Percentiles rank a stretch among this genome's conserved stretches.
These are phyloP conservation scores for Neonectria hederae DNA, from an alignment of 2,329 filamentous ascomycete genomes.

Conservation along the genomic window DNA sequence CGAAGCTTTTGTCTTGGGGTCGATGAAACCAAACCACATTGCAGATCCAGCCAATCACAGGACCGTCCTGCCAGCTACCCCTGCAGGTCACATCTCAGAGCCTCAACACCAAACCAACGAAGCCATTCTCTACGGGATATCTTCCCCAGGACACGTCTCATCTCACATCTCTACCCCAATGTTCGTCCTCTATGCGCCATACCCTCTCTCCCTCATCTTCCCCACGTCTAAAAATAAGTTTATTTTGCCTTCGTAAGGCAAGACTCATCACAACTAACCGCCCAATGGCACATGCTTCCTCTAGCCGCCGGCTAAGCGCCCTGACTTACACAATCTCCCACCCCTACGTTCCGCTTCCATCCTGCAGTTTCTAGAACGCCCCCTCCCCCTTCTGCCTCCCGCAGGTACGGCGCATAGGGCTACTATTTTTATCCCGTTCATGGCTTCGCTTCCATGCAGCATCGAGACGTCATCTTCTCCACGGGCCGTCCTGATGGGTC, in stretches of 20 bases:
- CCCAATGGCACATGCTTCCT: slow-evolving; percentile 25
- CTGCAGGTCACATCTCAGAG: slow-evolving; percentile 32
- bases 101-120: slow-evolving; percentile 39
- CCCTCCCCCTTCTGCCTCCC: slow-evolving; percentile 16
- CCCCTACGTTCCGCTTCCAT: slow-evolving; percentile 22
- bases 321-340: slow-evolving; percentile 23
- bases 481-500: background rate
- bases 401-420: background rate
- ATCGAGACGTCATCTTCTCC: slow-evolving; percentile 8
- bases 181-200: background rate
- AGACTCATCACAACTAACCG: slow-evolving; percentile 20
- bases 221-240: slow-evolving; percentile 27
- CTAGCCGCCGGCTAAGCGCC: slow-evolving; percentile 43
- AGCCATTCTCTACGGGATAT: background rate
- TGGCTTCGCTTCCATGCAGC: slow-evolving; percentile 5
- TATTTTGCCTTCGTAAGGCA: background rate
- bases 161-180: background rate
- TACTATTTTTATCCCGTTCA: slow-evolving; percentile 9
- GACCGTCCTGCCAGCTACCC: slow-evolving; percentile 3
- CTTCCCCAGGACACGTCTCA: background rate
- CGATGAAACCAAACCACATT: background rate
- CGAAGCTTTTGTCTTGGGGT: background rate
- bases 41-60: slow-evolving; percentile 31
- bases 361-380: slow-evolving; percentile 28
- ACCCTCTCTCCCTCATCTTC: background rate